Percentiles rank a stretch among this genome's conserved stretches.
Conservation (phyloP, 169 alveolate genomes). For the Plasmodium gaboni region DNA sequence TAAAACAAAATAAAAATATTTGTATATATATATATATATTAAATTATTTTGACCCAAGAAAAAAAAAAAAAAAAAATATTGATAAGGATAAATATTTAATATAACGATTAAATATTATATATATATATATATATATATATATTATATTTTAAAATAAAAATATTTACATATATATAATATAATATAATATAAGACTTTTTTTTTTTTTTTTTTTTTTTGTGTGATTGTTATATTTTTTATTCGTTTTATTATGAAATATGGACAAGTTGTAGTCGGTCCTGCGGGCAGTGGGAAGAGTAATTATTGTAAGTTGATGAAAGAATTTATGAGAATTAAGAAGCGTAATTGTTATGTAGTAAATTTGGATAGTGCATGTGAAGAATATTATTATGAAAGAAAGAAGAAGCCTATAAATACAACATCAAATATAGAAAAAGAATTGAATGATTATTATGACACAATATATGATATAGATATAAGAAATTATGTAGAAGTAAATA, state of each 20-base stretch:
- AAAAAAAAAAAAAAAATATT: too few species aligned
- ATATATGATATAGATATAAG: conserved; percentile 94
- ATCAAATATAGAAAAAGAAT: conserved; percentile 88
- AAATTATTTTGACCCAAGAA: too few species aligned
- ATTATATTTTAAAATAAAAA: too few species aligned
- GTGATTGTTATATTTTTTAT: neutral
- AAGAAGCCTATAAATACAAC: conserved; percentile 79
- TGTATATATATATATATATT: too few species aligned
- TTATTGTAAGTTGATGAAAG: conserved; percentile 94
- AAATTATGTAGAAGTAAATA: conserved; percentile 94
- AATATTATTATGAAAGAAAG: conserved; percentile 79
- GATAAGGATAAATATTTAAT: too few species aligned
- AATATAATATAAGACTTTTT: neutral
- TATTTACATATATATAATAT: too few species aligned
- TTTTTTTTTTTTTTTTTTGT: neutral
- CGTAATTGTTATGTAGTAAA: conserved; percentile 94
- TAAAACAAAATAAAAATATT: too few species aligned
- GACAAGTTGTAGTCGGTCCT: conserved; percentile 97
- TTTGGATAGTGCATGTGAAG: conserved; percentile 98
- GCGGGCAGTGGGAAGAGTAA: conserved; percentile 99
- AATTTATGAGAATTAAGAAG: conserved; percentile 90
- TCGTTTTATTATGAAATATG: conserved; percentile 87
- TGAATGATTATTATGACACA: conserved; percentile 80
- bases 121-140: too few species aligned
- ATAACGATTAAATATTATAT: too few species aligned